Percentiles rank a stretch among this genome's conserved stretches.
Conservation (phyloP, 495 filamentous ascomycete species). For the Hypomontagnella submonticulosa region DNA sequence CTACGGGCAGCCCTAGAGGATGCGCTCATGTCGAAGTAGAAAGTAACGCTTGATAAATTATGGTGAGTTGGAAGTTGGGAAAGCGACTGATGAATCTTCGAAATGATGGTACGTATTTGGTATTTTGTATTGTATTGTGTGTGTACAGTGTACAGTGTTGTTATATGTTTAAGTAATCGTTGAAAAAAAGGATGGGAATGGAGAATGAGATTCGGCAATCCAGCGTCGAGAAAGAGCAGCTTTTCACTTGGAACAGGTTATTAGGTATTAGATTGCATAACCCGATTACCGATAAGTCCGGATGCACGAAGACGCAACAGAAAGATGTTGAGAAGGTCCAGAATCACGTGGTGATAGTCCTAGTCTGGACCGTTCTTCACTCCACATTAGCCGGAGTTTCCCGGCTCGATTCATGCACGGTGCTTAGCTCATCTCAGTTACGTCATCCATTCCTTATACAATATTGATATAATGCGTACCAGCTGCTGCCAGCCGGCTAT, state of each 20-base stretch:
- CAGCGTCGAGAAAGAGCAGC: too few species aligned
- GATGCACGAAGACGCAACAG: background rate
- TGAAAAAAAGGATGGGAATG: too few species aligned
- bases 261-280: constrained; percentile 14
- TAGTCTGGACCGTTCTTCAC: constrained; percentile 13
- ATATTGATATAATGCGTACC: background rate
- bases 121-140: background rate
- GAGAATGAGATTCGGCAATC: too few species aligned
- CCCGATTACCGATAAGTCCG: constrained; percentile 41
- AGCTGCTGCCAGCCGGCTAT: constrained; percentile 4
- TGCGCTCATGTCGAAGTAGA: constrained; percentile 63
- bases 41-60: constrained; percentile 9
- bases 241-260: constrained; percentile 13
- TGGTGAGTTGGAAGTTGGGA: background rate
- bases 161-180: too few species aligned
- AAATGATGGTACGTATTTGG: background rate
- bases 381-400: constrained; percentile 18
- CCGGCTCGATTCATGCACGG: constrained; percentile 7
- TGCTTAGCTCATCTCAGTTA: background rate
- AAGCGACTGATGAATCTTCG: too few species aligned
- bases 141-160: background rate
- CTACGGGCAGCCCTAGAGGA: constrained; percentile 68
- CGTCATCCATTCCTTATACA: background rate
- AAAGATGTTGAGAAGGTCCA: background rate
- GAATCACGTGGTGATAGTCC: constrained; percentile 42